Base-by-base conservation (phyloP, 208 protist genomes). In the Tritrichomonas foetus region DNA sequence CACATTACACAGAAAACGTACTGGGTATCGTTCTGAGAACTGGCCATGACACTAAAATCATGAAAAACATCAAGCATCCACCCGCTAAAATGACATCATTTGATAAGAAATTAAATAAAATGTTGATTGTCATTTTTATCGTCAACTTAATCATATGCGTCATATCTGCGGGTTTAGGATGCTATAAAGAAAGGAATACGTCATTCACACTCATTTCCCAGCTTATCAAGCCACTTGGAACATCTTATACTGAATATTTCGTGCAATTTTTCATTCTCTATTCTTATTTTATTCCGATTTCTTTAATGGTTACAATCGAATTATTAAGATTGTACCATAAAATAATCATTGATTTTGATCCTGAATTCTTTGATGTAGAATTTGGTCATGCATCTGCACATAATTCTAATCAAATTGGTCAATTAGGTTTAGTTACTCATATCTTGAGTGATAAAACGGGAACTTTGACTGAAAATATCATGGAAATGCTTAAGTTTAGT, bases 391-490 rank as follows among this genome's bases (percentile, higher is more conserved):
- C 78, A 22, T 27, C 44, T 39, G 78, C 47, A 20, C 78, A 89
- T 57, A 89, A 89, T 33, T 89, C 97, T 30, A 98, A 97, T 27
- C 97, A 99, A 50, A 98, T 98, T 0, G 99, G 99, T 95, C 98
- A 99, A 95, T 96, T 99, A 0, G 98, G 98, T 47, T 96, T 98
- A n/a, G 96, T 99, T 49, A 96, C 97, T 84, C 99, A 99, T 95
- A 95, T 99, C 61, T 97, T 99, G 82, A 97, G 97, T 16, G 98
- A 99, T 96, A 99, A 99, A 95, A 99, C 98, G 14, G 98, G 98
- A 47, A 99, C 98, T 50, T 95, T 99, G 8, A 99, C 98, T 5
- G 94, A 94, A 41, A 97, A 97, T 89, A 89, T 16, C 11, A 89
- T 89, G 78, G 78, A 89, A n/a, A 8, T 89, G 0, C 16, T 89